Evolutionary conservation across 805 yeast species (phyloP).

Genomic region (Candida ovalis): DNA sequence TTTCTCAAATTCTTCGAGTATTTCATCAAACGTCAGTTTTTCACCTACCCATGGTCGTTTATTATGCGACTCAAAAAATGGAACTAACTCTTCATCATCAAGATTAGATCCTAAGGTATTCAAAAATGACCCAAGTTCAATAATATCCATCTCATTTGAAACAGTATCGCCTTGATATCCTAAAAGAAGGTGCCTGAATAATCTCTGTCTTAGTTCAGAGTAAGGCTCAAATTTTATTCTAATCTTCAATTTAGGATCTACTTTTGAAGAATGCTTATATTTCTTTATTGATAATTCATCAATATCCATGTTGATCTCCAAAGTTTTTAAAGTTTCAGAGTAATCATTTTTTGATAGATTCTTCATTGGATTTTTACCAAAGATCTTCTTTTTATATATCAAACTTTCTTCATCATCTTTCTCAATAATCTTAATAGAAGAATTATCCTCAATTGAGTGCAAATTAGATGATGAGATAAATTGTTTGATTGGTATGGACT

Average conservation of each 20-base stretch:
- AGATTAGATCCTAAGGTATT: conserved; percentile 59
- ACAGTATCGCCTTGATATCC: conserved; percentile 45
- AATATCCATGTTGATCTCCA: conserved; percentile 32
- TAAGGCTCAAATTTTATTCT: conserved; percentile 68
- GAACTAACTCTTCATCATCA: conserved; percentile 50
- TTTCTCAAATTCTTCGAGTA: conserved; percentile 44
- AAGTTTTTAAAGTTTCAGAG: conserved; percentile 39
- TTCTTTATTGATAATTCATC: conserved; percentile 30
- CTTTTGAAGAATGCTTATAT: conserved; percentile 33
- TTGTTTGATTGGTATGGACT: conserved; percentile 49
- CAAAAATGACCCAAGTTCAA: conserved; percentile 62
- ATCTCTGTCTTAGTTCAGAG: conserved; percentile 53
- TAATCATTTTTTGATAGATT: conserved; percentile 33
- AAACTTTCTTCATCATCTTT: conserved; percentile 11
- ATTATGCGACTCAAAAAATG: conserved; percentile 44
- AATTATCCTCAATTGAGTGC: conserved; percentile 6
- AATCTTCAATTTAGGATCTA: conserved; percentile 53
- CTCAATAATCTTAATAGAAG: conserved; percentile 12
- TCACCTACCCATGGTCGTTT: conserved; percentile 55
- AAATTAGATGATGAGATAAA: conserved; percentile 13
- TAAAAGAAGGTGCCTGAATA: conserved; percentile 61
- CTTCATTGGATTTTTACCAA: conserved; percentile 28
- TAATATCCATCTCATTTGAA: conserved; percentile 43
- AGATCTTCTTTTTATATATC: conserved; percentile 14
- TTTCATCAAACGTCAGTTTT: conserved; percentile 39